phyloP scores from a whole-genome alignment of 1,284 basidiomycete genomes.

The Ustilago curta region DNA sequence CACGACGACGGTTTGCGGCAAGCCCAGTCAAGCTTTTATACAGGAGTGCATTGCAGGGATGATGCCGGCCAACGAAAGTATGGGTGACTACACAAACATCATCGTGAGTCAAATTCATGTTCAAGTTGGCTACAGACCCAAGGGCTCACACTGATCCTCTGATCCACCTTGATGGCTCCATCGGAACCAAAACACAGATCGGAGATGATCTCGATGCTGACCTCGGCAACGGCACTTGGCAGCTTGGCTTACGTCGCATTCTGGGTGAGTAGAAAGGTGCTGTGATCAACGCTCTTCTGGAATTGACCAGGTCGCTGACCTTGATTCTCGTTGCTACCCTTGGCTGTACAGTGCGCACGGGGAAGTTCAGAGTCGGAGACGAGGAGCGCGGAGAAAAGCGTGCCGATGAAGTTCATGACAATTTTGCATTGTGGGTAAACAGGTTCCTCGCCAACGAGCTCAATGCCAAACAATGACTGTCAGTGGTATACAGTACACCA shows the following conservation, averaged over 20 bases:
- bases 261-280: conserved; percentile 26
- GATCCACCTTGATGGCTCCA: neutral
- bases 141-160: neutral
- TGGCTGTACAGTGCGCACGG: conserved; percentile 33
- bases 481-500: neutral
- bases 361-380: conserved; percentile 36
- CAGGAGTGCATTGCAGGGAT: conserved; percentile 45
- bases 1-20: conserved; percentile 37
- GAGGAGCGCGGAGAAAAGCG: conserved; percentile 25
- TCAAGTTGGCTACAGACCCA: neutral
- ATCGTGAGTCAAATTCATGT: conserved; percentile 27
- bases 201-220: conserved; percentile 48
- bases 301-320: neutral
- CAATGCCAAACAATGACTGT: neutral
- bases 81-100: conserved; percentile 29
- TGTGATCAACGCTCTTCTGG: neutral
- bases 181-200: conserved; percentile 21
- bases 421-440: conserved; percentile 39
- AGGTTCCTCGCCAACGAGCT: conserved; percentile 28
- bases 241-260: conserved; percentile 42
- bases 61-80: conserved; percentile 13
- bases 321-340: neutral
- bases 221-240: conserved; percentile 42
- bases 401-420: conserved; percentile 29
- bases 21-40: conserved; percentile 37